These are phyloP conservation scores for Phytophthora rubi DNA, from an alignment of 352 stramenopile genomes.

Conservation along the genomic window DNA sequence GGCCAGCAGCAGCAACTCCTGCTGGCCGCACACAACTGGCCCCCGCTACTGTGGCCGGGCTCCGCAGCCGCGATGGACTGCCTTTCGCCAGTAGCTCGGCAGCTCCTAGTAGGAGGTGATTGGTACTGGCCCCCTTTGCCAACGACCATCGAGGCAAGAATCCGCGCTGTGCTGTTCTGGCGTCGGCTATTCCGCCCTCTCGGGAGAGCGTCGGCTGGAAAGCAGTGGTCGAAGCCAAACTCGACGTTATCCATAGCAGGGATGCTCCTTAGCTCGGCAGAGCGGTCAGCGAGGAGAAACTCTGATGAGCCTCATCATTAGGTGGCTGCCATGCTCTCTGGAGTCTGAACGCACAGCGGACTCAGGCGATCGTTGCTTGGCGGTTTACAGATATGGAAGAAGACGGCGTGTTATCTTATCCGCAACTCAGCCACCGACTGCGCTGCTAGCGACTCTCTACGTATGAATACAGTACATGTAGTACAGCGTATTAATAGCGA, in stretches of 20 bases:
- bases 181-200: background rate
- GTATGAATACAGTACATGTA: no score
- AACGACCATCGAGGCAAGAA: background rate
- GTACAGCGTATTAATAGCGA: background rate
- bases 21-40: no score
- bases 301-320: background rate
- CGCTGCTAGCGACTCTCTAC: no score
- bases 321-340: background rate
- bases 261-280: background rate
- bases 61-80: no score
- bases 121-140: background rate
- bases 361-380: background rate
- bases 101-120: background rate
- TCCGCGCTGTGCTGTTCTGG: background rate
- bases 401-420: background rate
- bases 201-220: background rate
- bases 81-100: no score
- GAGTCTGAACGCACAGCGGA: conserved; percentile 11
- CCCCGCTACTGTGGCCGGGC: no score
- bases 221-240: background rate
- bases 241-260: no score
- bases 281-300: background rate
- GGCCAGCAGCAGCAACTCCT: no score
- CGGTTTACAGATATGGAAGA: background rate
- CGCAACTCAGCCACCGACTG: background rate